Evolutionary conservation across 2,329 filamentous ascomycete species (phyloP).

Genomic region (Aureobasidium sp.): DNA sequence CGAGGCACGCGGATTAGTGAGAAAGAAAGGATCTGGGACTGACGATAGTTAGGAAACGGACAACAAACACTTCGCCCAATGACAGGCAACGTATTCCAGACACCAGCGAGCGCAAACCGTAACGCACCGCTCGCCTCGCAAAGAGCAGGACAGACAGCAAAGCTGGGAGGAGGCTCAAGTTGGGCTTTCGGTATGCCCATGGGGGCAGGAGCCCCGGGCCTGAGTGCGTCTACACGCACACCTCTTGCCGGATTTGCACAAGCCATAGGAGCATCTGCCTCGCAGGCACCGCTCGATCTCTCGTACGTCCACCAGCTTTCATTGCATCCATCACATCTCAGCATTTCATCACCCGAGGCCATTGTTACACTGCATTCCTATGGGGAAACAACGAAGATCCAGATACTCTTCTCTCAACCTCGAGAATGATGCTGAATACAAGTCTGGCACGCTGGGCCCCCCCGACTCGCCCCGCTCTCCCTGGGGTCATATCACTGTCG

Average conservation of each 20-base stretch:
- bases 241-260: conserved; percentile 16
- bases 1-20: too few relatives aligned
- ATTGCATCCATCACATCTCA: not conserved
- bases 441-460: not conserved
- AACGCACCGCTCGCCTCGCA: conserved; percentile 13
- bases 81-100: conserved; percentile 42
- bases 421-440: not conserved
- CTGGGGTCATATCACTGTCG: not conserved
- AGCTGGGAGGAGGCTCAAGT: conserved; percentile 13
- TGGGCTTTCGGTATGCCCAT: conserved; percentile 16
- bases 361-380: not conserved
- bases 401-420: not conserved
- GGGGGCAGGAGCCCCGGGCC: conserved; percentile 10
- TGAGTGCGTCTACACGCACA: conserved; percentile 12
- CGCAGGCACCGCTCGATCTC: conserved; percentile 15
- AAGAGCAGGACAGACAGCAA: conserved; percentile 15
- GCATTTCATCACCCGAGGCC: not conserved
- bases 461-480: not conserved
- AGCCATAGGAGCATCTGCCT: conserved; percentile 12
- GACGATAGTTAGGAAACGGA: conserved; percentile 32
- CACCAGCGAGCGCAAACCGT: conserved; percentile 16
- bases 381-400: not conserved
- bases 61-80: conserved; percentile 45
- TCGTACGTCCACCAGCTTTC: conserved; percentile 12
- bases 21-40: not conserved